phyloP scores from a whole-genome alignment of 371 early-diverging fungal species.

The Amoeboaphelidium occidentale region DNA sequence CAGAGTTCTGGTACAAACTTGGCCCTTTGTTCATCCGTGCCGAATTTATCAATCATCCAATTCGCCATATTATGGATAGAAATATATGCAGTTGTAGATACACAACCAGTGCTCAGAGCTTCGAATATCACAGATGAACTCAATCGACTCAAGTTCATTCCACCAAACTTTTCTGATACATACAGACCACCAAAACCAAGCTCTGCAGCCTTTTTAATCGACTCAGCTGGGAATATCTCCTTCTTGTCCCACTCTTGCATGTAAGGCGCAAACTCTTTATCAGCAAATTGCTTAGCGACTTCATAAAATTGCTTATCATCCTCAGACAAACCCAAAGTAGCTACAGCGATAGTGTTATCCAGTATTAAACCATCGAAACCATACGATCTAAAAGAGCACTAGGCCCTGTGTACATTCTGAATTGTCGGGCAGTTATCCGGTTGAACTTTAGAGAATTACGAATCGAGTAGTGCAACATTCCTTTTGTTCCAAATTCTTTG shows the following conservation, averaged over 20 bases:
- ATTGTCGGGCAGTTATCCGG: too few relatives aligned
- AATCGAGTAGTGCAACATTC: too few relatives aligned
- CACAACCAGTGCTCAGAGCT: conserved; percentile 23
- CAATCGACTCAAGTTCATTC: conserved; percentile 20
- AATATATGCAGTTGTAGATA: conserved; percentile 31
- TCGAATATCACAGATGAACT: conserved; percentile 27
- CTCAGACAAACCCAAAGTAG: conserved; percentile 10
- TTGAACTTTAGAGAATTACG: too few relatives aligned
- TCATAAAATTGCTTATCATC: conserved; percentile 18
- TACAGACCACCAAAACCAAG: conserved; percentile 29
- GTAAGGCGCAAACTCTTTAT: conserved; percentile 23
- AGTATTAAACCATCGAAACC: too few relatives aligned
- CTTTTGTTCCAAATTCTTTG: too few relatives aligned
- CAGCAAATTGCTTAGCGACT: conserved; percentile 20
- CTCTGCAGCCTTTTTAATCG: conserved; percentile 21
- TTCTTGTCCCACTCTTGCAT: conserved; percentile 28
- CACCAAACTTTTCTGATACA: conserved; percentile 15
- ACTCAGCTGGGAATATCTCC: conserved; percentile 19
- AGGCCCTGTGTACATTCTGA: too few relatives aligned
- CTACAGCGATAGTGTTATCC: conserved; percentile 1
- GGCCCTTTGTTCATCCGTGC: conserved; percentile 17
- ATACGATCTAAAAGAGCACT: too few relatives aligned
- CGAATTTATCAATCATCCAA: conserved; percentile 34
- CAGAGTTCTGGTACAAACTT: conserved; percentile 20
- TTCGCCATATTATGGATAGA: conserved; percentile 27